Evolutionary conservation across 2,329 filamentous ascomycete genomes (phyloP), one percentile per base, ranked within the genome.

Genomic region (Trichophyton equinum): DNA sequence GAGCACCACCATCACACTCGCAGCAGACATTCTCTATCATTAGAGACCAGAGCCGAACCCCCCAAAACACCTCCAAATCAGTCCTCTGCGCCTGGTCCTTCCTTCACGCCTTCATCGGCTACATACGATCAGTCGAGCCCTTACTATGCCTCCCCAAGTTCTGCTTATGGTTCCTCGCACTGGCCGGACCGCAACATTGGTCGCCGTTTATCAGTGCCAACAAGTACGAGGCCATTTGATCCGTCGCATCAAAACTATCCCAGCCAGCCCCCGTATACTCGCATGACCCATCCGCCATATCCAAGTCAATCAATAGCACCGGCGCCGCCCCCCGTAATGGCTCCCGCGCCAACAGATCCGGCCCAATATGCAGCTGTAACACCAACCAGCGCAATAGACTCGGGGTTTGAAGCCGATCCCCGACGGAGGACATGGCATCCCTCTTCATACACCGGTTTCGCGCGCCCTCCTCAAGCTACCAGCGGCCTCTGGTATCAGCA

Each of bases 371-470:
- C 83, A 82, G 65, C 86, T 63, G 84, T 74, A 64, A 89, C 76
- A 79, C 90, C 90, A 4, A 87, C 84, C 0, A 81, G 77, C 47
- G 2, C 25, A 8, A 8, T 87, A 88, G 44, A 47, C 20, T 47
- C 44, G 7, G 65, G 72, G 5, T 76, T 82, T 0, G 90, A 95
- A 64, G 85, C 90, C 47, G 87, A 89, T 60, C 89, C 85, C 82
- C 84, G 91, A 65, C 81, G 91, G 64, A 83, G 91, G 59, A 96
- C 91, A 2, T 96, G 91, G 91, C 91, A 96, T 73, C 89, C 90
- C 0, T 88, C 75, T 2, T 87, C 85, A 9, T 78, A 79, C 62
- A 80, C 82, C 15, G 81, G 81, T 64, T 84, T 84, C 63, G 80
- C 80, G 62, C 78, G 84, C 11, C 49, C 49, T 25, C 11, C 49